Conservation (phyloP, 176 grass and related monocot genomes). For the Raddia distichophylla region DNA sequence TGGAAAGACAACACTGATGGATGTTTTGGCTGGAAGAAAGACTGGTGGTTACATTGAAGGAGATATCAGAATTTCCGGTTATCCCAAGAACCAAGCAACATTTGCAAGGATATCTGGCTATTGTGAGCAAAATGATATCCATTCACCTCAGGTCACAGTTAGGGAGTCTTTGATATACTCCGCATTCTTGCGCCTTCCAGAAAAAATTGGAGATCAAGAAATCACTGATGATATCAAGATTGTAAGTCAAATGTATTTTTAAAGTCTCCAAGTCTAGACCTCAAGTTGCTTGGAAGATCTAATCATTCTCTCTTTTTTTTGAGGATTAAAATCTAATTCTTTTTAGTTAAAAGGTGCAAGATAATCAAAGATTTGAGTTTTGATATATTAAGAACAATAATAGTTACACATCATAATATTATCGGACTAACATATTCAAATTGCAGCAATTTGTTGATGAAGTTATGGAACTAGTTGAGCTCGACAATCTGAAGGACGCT, state of each 20-base stretch:
- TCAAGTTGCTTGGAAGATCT: conserved; percentile 26
- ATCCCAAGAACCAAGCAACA: conserved; percentile 90
- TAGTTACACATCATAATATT: neutral
- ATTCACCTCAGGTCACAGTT: conserved; percentile 97
- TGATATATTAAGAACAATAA: neutral
- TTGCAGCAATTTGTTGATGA: conserved; percentile 97
- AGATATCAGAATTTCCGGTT: conserved; percentile 88
- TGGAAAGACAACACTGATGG: conserved; percentile 97
- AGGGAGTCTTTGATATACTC: conserved; percentile 96
- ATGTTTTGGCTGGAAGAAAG: conserved; percentile 95
- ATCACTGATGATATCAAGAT: conserved; percentile 77
- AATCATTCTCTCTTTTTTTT: neutral
- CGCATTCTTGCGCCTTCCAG: conserved; percentile 80
- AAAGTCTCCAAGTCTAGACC: neutral
- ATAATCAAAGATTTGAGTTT: conserved; percentile 15
- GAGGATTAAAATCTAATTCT: neutral
- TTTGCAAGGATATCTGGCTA: conserved; percentile 99
- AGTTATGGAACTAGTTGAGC: conserved; percentile 94
- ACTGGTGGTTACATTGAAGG: conserved; percentile 99
- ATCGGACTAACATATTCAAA: conserved; percentile 15
- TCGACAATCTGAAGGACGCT: conserved; percentile 81
- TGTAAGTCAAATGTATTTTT: conserved; percentile 54
- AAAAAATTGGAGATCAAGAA: conserved; percentile 76
- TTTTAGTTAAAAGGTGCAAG: neutral
- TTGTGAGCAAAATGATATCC: conserved; percentile 99